Conservation (phyloP, 768 basidiomycete genomes). For the Pseudohyphozyma bogoriensis region DNA sequence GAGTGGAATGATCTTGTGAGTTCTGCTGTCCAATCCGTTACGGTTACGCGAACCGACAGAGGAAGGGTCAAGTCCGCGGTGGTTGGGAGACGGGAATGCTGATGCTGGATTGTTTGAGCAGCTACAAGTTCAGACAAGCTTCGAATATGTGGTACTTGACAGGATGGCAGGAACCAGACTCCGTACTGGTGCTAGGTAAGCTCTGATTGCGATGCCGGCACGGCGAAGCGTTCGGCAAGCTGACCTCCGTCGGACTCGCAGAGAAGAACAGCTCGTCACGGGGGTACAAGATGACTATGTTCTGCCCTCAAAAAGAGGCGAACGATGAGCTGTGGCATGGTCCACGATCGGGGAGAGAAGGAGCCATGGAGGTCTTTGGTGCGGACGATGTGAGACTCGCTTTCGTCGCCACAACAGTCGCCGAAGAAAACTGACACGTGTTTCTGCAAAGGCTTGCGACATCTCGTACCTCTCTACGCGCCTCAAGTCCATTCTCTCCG, state of each 20-base stretch:
- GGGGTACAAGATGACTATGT: conserved; percentile 80
- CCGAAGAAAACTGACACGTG: too few species aligned
- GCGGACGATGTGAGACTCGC: conserved; percentile 55
- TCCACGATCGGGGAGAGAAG: conserved; percentile 58
- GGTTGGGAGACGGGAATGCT: neutral
- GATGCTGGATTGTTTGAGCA: conserved; percentile 37
- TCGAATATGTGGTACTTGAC: conserved; percentile 94
- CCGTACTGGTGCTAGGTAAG: conserved; percentile 72
- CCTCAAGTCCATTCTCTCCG: conserved; percentile 32
- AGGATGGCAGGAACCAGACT: conserved; percentile 86
- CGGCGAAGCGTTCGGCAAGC: neutral
- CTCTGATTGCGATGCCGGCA: neutral
- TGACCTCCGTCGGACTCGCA: neutral
- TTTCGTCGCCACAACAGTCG: neutral
- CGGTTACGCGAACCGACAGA: too few species aligned
- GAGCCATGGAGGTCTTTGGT: conserved; percentile 57
- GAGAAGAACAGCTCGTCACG: conserved; percentile 44
- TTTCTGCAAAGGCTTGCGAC: conserved; percentile 34
- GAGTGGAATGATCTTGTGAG: conserved; percentile 55
- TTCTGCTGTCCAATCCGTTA: neutral
- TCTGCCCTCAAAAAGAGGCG: conserved; percentile 62
- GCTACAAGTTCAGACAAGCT: conserved; percentile 88
- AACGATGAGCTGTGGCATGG: conserved; percentile 88
- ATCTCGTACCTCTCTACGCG: conserved; percentile 50
- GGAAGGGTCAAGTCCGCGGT: neutral